Percentiles rank a stretch among this genome's conserved stretches.
Conservation (phyloP, 208 protist genomes). For the Wallacemonas rigidus region DNA sequence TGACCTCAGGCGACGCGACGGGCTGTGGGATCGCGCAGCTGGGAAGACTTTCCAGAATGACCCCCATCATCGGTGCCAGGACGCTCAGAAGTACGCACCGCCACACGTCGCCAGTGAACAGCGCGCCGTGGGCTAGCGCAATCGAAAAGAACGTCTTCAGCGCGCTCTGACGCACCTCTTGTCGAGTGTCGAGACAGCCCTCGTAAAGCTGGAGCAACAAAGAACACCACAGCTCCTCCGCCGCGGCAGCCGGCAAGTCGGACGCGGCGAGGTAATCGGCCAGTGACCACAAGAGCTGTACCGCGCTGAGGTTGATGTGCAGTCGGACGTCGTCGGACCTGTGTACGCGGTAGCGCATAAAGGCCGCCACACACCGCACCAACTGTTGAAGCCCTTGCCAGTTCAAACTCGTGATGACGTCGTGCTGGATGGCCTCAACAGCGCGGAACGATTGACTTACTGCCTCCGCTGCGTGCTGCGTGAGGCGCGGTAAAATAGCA, state of each 20-base stretch:
- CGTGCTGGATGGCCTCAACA: conserved; percentile 77
- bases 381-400: conserved; percentile 52
- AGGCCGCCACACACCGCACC: conserved; percentile 57
- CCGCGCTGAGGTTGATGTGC: conserved; percentile 82
- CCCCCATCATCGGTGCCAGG: conserved; percentile 53
- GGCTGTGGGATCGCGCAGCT: conserved; percentile 30
- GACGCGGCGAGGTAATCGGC: conserved; percentile 69
- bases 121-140: conserved; percentile 72
- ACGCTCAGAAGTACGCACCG: conserved; percentile 49
- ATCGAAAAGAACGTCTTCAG: conserved; percentile 84
- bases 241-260: conserved; percentile 36
- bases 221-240: conserved; percentile 44
- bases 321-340: conserved; percentile 46
- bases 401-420: conserved; percentile 62
- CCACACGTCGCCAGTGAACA: conserved; percentile 61
- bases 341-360: conserved; percentile 36
- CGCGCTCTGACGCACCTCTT: conserved; percentile 83
- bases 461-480: conserved; percentile 22
- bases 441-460: conserved; percentile 63
- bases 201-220: conserved; percentile 60
- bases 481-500: not conserved
- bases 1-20: not conserved
- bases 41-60: conserved; percentile 32
- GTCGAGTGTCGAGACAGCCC: conserved; percentile 49
- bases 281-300: conserved; percentile 86